Base-by-base conservation (phyloP, 441 rosid genomes). In the Jatropha podagrica region DNA sequence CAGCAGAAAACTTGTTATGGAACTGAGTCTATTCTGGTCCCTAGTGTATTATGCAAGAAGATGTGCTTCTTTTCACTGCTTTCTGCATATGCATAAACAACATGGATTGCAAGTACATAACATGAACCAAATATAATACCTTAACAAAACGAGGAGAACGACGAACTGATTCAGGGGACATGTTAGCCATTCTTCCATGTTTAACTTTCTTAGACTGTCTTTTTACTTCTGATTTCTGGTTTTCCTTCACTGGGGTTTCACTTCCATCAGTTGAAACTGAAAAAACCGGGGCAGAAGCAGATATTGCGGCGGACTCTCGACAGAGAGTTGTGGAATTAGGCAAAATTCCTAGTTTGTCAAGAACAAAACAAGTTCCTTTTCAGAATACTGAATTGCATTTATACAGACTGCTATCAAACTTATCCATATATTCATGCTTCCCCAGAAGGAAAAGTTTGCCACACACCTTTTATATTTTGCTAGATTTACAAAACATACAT, bases 261-360 rank as follows among this genome's bases (percentile, higher is more conserved):
- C 83, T 87, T 75, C 72, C 77, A 40, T 87, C 89, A 59, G 86
- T 86, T 69, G 92, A 85, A 75, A 81, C 80, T 79, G 99, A 89
- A 27, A 78, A 46, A 74, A 62, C 82, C 52, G 98, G 95, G 73
- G 94, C 97, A 80, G 93, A 90, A 66, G 77, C 65, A 69, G 92
- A 82, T 71, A 91, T 63, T 64, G 85, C 75, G 52, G 88, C 78
- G 46, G 84, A 83, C 62, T 91, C 93, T 79, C 90, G 96, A 72
- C 68, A 81, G 77, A 81, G 76, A 71, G 79, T 73, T 66, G 78
- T 61, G 13, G 81, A 79, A 44, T 68, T 85, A 38, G 92, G 80
- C 60, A 76, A 80, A 68, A 58, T 64, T 75, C 92, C 96, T 92
- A 81, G 72, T 55, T 60, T 72, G 69, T 66, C 81, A 73, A 63